Evolutionary conservation across 2,329 filamentous ascomycete genomes (phyloP).

Genomic region (Aspergillus sp.): DNA sequence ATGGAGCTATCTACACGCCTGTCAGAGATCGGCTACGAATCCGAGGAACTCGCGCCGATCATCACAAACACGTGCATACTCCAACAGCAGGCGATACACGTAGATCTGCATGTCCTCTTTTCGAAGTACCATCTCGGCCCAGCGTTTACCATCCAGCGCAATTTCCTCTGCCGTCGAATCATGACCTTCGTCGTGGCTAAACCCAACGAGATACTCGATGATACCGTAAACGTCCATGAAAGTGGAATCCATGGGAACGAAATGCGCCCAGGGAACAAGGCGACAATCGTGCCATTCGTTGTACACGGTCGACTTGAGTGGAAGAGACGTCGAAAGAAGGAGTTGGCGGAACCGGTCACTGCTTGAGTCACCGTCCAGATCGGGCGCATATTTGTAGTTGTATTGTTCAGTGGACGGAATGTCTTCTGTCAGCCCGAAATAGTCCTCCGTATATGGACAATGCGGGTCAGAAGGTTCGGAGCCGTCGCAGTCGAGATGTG

Average conservation of each 20-base stretch:
- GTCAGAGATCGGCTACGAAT: constrained; percentile 15
- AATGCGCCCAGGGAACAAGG: constrained; percentile 75
- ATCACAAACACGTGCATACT: constrained; percentile 57
- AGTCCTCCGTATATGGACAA: constrained; percentile 50
- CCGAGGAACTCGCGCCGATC: constrained; percentile 22
- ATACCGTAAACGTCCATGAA: constrained; percentile 72
- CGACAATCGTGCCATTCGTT: constrained; percentile 78
- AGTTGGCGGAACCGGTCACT: constrained; percentile 69
- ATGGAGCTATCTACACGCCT: too few species aligned
- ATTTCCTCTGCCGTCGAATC: constrained; percentile 64
- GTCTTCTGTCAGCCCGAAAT: constrained; percentile 32
- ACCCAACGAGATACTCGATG: constrained; percentile 72
- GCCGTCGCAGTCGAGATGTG: constrained; percentile 44
- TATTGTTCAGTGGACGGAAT: constrained; percentile 42
- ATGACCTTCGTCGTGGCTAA: constrained; percentile 36
- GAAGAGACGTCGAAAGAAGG: constrained; percentile 66
- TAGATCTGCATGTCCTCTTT: constrained; percentile 75
- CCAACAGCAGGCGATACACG: constrained; percentile 61
- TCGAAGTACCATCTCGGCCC: constrained; percentile 67
- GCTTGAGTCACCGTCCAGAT: constrained; percentile 74
- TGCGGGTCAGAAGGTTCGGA: constrained; percentile 34
- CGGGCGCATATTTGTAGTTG: constrained; percentile 66
- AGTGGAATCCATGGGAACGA: constrained; percentile 74
- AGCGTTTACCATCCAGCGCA: constrained; percentile 63
- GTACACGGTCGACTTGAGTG: constrained; percentile 76